Evolutionary conservation across 495 filamentous ascomycete species (phyloP).

Genomic region (Aspergillus nidulans): DNA sequence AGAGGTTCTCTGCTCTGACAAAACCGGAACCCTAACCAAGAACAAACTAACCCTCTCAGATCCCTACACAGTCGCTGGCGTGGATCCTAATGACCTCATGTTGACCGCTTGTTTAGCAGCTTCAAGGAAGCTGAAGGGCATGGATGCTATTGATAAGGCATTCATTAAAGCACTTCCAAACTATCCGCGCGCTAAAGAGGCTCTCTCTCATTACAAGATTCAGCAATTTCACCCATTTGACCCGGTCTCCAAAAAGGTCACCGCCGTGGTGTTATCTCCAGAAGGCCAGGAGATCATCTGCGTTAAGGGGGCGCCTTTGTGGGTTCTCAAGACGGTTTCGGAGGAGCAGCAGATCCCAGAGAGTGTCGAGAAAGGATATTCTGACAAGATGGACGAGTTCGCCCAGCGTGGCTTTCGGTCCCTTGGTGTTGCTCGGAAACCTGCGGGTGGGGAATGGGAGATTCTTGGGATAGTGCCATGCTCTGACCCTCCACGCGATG

Average conservation of each 20-base stretch:
- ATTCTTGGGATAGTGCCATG: conserved; percentile 94
- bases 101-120: conserved; percentile 86
- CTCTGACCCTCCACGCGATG: conserved; percentile 85
- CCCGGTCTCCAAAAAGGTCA: conserved; percentile 91
- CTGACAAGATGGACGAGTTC: conserved; percentile 86
- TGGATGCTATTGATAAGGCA: conserved; percentile 92
- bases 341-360: conserved; percentile 73
- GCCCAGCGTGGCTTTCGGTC: conserved; percentile 88
- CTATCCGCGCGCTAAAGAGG: conserved; percentile 73
- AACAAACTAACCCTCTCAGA: conserved; percentile 86
- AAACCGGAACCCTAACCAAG: conserved; percentile 81
- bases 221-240: conserved; percentile 86
- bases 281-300: conserved; percentile 78
- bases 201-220: conserved; percentile 71
- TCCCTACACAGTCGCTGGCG: conserved; percentile 74
- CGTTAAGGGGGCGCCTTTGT: conserved; percentile 85
- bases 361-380: conserved; percentile 72
- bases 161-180: conserved; percentile 78
- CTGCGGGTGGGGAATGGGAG: conserved; percentile 71
- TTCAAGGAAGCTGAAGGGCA: conserved; percentile 89
- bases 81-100: conserved; percentile 82
- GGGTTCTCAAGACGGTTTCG: conserved; percentile 77
- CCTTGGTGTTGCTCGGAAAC: conserved; percentile 85
- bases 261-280: conserved; percentile 74
- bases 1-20: conserved; percentile 94